phyloP scores from a whole-genome alignment of 306 rosid species.

The Gynostemma pentaphyllum region DNA sequence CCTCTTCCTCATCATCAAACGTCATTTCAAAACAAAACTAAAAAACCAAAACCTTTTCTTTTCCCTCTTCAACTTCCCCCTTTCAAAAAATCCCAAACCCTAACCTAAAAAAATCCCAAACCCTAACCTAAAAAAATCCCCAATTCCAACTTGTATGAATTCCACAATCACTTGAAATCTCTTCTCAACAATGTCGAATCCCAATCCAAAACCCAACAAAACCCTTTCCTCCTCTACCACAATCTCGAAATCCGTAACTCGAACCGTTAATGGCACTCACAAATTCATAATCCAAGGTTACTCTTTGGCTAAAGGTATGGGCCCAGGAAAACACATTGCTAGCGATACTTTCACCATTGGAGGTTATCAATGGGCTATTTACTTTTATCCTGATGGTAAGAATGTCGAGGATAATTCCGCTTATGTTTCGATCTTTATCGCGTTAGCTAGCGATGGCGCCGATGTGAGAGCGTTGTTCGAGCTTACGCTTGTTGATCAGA shows the following conservation, averaged over 20 bases:
- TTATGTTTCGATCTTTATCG: slow-evolving; percentile 80
- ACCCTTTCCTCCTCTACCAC: slow-evolving; percentile 16
- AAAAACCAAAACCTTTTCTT: too few species aligned
- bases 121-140: too few species aligned
- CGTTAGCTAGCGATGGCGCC: slow-evolving; percentile 74
- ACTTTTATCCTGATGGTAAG: slow-evolving; percentile 89
- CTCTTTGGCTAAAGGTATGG: slow-evolving; percentile 90
- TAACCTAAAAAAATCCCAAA: background rate
- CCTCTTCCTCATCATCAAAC: too few species aligned
- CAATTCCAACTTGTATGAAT: slow-evolving; percentile 13
- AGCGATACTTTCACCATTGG: slow-evolving; percentile 80
- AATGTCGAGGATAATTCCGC: slow-evolving; percentile 71
- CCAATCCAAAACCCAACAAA: slow-evolving; percentile 7
- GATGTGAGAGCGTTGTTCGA: slow-evolving; percentile 84
- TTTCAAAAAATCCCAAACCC: background rate
- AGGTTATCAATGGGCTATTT: slow-evolving; percentile 89
- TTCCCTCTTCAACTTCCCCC: background rate
- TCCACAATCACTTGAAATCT: background rate
- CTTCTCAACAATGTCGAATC: slow-evolving; percentile 3
- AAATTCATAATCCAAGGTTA: slow-evolving; percentile 68
- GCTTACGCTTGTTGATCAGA: slow-evolving; percentile 67
- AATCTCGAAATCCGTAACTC: slow-evolving; percentile 60
- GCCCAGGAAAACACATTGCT: slow-evolving; percentile 64
- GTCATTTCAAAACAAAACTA: too few species aligned
- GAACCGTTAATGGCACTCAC: slow-evolving; percentile 78